Base-by-base conservation (phyloP, 257 asterid species). In the Marsdenia floribunda region DNA sequence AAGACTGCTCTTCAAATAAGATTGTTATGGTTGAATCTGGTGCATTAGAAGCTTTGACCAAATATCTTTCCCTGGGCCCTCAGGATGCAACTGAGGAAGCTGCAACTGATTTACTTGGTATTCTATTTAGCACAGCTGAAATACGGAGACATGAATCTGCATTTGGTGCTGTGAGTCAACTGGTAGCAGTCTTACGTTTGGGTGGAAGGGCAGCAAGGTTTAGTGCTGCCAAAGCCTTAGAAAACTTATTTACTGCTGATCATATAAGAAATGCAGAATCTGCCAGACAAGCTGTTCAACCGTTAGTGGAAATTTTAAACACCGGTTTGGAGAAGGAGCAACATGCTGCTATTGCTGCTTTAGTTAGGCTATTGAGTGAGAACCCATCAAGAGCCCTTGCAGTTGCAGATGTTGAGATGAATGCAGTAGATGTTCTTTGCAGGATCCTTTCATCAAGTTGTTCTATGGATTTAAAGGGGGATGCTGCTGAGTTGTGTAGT, bases 201-300 rank as follows among this genome's bases (percentile, higher is more conserved):
- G 99, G 99, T 78, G 98, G 99, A 82, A 86, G 99, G 83, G 95
- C 96, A 1, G 97, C 99, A 57, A 86, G 99, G 72, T 87, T 89
- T 77, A 95, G 99, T 84, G 99, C 99, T 26, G 98, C 99, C 29
- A 95, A 92, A 83, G 98, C 99, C 77, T 83, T 95, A 86, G 99
- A 95, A 78, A 86, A 90, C 87, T 82, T 95, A 77, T 95, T 95
- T 79, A 90, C 97, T 44, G 99, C 98, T 44, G 99, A 95, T 73
- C 97, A 95, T 77, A 93, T 95, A 18, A 85, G 99, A 79, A 92
- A 92, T 82, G 93, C 99, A 6, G 99, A 95, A 57, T 95, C 99
- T 60, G 83, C 97, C 22, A 86, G 98, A 80, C 98, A 95, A 84
- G 97, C 99, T 59, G 97, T 95, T 82, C 96, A 90, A 78, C 99